A percentile compares a stretch with the other conserved stretches of the same genome.
Evolutionary conservation across 345 rosid genomes (phyloP).

Genomic region (Orychophragmus violaceus): DNA sequence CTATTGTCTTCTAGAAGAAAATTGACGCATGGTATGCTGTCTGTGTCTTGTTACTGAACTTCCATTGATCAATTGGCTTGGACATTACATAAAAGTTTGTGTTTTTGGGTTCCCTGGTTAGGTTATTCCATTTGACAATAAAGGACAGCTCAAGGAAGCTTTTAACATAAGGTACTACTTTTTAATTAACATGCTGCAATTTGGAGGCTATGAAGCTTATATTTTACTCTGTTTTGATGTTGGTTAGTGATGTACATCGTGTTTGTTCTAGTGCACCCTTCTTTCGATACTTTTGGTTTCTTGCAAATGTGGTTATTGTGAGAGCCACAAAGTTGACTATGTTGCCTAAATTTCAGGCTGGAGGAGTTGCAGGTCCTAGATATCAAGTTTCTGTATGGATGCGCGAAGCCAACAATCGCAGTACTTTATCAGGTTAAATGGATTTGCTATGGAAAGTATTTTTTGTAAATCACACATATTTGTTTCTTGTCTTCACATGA

Average conservation of each 20-base stretch:
- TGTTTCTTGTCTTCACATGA: background rate
- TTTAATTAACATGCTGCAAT: background rate
- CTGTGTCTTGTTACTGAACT: background rate
- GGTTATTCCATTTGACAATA: constrained; percentile 95
- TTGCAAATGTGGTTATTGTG: background rate
- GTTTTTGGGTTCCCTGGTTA: constrained; percentile 23
- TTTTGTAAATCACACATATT: background rate
- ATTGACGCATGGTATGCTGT: background rate
- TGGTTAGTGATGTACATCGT: background rate
- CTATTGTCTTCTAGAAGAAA: background rate
- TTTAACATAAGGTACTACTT: constrained; percentile 67
- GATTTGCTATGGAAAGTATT: background rate
- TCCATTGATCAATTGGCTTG: background rate
- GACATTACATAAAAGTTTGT: background rate
- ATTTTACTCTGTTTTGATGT: background rate
- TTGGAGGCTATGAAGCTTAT: background rate
- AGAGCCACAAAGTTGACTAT: background rate
- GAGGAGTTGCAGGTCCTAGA: constrained; percentile 96
- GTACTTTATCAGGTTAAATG: constrained; percentile 75
- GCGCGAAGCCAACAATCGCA: constrained; percentile 83
- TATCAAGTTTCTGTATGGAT: constrained; percentile 89
- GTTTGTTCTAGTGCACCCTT: background rate
- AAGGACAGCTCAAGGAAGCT: constrained; percentile 91
- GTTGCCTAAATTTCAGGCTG: constrained; percentile 47
- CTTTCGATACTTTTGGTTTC: background rate